Base-by-base conservation (phyloP, 371 early-diverging fungal genomes). In the Hamiltosporidium tvaerminnensis region DNA sequence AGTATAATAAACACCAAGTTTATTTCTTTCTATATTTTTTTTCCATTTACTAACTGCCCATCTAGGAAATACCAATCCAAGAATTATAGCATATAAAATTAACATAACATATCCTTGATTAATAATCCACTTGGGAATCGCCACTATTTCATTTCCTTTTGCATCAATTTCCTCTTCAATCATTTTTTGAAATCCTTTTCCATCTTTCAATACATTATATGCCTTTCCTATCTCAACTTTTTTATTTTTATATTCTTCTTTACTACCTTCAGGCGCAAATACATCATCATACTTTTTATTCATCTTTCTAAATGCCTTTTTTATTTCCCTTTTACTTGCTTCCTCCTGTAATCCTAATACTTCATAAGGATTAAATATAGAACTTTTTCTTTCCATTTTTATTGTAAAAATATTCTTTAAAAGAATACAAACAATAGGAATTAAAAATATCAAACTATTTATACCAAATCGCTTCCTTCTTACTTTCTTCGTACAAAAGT, bases 91-190 rank as follows among this genome's bases (percentile, higher is more conserved):
- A 53, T 78, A 78, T 30, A 73, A 2, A 9, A 65, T 47, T 36
- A 78, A 57, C 31, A 70, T 32, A 32, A 61, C 16, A 12, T 52
- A 47, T 49, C 65, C 63, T 47, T 64, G 66, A n/a, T 58, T 66
- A 35, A 75, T 57, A 38, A 74, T 14, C 37, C 67, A 60, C 32
- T 53, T 32, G 33, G 78, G 78, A n/a, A 78, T 73, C 10, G 78
- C 78, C 4, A 78, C 60, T 10, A 71, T 56, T 57, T 74, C 67
- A 12, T 57, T 62, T 54, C 55, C 63, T 2, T 47, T 35, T 35
- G 65, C 64, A 48, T 70, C 65, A 30, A 48, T 63, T 16, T 61
- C 57, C 49, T 62, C 53, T 65, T 77, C 57, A 34, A 62, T 66
- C 2, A 78, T 35, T 31, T 71, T 61, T 10, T 66, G 61, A 61